phyloP scores from a whole-genome alignment of 2,329 filamentous ascomycete species.

The Ceratocystis papillata region DNA sequence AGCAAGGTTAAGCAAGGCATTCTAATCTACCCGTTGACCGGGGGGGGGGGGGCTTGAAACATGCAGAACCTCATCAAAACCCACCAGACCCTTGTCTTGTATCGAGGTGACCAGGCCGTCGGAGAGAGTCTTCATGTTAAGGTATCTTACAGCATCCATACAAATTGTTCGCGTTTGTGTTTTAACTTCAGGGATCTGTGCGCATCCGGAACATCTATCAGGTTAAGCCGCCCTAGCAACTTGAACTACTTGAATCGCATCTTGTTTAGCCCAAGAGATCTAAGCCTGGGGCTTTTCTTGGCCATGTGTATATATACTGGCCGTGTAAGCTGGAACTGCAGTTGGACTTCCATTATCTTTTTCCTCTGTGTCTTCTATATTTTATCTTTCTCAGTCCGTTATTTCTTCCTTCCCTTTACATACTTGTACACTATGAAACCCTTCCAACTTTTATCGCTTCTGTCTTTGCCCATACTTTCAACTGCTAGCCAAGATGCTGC shows the following conservation, averaged over 20 bases:
- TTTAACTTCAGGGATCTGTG: slow-evolving; percentile 4
- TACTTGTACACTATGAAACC: slow-evolving; percentile 10
- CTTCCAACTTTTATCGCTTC: neutral
- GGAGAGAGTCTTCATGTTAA: no score
- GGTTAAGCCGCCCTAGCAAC: no score
- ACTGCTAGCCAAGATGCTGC: slow-evolving; percentile 1
- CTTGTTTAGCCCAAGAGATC: neutral
- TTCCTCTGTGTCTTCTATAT: no score
- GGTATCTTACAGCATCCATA: neutral
- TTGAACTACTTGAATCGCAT: neutral
- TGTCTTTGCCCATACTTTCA: slow-evolving; percentile 9
- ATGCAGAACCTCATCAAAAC: slow-evolving; percentile 9
- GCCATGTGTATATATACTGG: neutral
- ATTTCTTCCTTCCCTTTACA: neutral
- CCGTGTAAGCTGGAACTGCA: neutral
- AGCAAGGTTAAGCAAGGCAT: neutral
- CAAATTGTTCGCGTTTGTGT: neutral
- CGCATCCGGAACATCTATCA: neutral
- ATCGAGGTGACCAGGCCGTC: no score
- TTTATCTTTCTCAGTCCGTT: neutral
- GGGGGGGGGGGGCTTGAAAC: neutral
- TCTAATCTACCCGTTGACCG: neutral
- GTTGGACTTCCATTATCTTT: no score
- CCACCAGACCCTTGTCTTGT: neutral
- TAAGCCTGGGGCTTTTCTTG: neutral